phyloP scores from a whole-genome alignment of 352 stramenopile species.

The Globisporangium splendens region DNA sequence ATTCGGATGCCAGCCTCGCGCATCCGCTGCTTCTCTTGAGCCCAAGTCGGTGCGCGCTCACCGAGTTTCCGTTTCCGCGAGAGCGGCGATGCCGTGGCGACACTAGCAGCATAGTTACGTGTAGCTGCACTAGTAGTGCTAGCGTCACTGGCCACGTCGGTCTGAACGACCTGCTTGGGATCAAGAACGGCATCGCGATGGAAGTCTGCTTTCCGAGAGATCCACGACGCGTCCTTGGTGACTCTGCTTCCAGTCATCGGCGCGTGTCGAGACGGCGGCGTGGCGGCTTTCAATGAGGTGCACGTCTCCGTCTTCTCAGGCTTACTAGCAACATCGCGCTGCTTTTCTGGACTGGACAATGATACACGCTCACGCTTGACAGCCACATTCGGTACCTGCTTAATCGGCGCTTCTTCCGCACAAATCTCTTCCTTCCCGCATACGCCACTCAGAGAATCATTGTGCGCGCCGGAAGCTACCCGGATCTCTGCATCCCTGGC shows the following conservation, averaged over 20 bases:
- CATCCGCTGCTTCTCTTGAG: constrained; percentile 35
- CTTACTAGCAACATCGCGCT: neutral
- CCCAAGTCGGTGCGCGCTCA: constrained; percentile 27
- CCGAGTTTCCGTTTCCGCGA: neutral
- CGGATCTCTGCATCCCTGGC: neutral
- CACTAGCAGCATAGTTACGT: too few relatives aligned
- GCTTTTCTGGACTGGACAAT: too few relatives aligned
- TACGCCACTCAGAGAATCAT: too few relatives aligned
- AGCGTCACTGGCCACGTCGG: neutral
- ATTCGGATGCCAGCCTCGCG: constrained; percentile 1
- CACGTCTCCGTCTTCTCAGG: neutral
- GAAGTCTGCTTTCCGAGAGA: constrained; percentile 10
- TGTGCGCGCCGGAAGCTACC: neutral
- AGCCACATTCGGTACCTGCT: too few relatives aligned
- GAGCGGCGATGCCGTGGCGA: neutral
- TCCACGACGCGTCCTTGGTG: constrained; percentile 1
- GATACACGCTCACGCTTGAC: too few relatives aligned
- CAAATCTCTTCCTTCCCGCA: too few relatives aligned
- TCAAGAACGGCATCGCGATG: neutral
- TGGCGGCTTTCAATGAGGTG: too few relatives aligned
- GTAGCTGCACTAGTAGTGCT: neutral
- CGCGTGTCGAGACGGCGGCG: too few relatives aligned
- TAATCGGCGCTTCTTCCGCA: too few relatives aligned
- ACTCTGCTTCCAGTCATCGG: neutral
- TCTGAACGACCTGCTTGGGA: neutral